Evolutionary conservation across 139 green algal species (phyloP).

Genomic region (Volvox reticuliferus): DNA sequence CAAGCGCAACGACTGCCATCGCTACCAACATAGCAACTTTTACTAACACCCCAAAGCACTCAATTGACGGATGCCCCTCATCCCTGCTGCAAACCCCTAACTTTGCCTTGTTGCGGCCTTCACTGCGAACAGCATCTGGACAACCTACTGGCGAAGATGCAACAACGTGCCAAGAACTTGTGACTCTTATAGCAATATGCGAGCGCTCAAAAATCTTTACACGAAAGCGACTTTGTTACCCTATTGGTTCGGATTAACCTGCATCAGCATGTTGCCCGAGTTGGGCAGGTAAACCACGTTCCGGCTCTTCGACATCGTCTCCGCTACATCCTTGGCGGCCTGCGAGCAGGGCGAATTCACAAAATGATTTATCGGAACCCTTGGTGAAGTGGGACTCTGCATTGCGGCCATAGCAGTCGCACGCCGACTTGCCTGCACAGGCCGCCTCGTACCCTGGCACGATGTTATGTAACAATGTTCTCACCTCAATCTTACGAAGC

Average conservation of each 20-base stretch:
- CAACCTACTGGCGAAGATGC: slow-evolving; percentile 17
- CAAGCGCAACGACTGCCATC: too few relatives aligned
- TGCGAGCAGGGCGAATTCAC: slow-evolving; percentile 10
- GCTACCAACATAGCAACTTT: too few relatives aligned
- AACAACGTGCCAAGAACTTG: slow-evolving; percentile 37
- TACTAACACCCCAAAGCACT: too few relatives aligned
- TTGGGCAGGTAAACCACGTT: slow-evolving; percentile 98
- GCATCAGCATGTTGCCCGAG: slow-evolving; percentile 91
- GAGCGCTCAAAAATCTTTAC: neutral
- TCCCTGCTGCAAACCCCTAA: neutral
- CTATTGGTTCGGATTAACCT: slow-evolving; percentile 67
- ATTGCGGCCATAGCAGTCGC: too few relatives aligned
- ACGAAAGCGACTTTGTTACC: neutral
- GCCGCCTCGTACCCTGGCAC: neutral
- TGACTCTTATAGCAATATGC: neutral
- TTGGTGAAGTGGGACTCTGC: too few relatives aligned
- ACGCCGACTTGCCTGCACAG: too few relatives aligned
- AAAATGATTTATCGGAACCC: too few relatives aligned
- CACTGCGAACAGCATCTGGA: slow-evolving; percentile 28
- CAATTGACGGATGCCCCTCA: too few relatives aligned
- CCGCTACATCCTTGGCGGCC: slow-evolving; percentile 96
- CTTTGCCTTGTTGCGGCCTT: neutral
- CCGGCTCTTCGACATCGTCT: slow-evolving; percentile 87
- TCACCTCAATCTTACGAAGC: slow-evolving; percentile 95
- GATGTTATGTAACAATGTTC: neutral